A percentile compares a stretch with the other conserved stretches of the same genome.
Conservation (phyloP, 176 grass and related monocot species). For the Rhynchospora pubera region DNA sequence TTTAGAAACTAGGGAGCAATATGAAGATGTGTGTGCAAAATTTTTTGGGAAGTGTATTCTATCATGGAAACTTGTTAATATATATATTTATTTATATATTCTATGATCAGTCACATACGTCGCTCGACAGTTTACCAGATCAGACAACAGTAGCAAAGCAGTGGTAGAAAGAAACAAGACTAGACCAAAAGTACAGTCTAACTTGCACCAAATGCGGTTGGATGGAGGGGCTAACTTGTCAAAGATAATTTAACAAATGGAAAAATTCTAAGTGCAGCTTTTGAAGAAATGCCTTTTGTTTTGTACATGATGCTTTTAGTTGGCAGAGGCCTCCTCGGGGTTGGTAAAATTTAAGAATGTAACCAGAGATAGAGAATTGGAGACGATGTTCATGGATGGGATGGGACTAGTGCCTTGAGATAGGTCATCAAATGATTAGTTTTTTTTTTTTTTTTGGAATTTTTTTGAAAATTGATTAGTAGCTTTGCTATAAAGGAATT, state of each 20-base stretch:
- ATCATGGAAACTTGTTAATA: not conserved
- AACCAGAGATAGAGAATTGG: not conserved
- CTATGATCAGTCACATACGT: conserved; percentile 29
- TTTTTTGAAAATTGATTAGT: too few relatives aligned
- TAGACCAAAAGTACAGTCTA: conserved; percentile 29
- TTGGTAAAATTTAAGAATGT: conserved; percentile 3
- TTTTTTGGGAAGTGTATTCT: not conserved
- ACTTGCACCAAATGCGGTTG: conserved; percentile 33
- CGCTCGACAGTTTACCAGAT: conserved; percentile 4
- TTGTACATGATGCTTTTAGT: conserved; percentile 17
- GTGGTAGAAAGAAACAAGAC: not conserved
- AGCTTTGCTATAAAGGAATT: not conserved
- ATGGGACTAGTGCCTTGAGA: conserved; percentile 36
- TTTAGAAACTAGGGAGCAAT: too few relatives aligned
- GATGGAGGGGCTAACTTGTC: conserved; percentile 15
- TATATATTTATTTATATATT: conserved; percentile 17
- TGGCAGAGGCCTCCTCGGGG: not conserved
- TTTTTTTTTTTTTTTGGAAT: too few relatives aligned
- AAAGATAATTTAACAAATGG: not conserved
- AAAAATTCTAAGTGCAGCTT: conserved; percentile 16
- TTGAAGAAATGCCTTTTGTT: conserved; percentile 12
- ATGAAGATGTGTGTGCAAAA: not conserved
- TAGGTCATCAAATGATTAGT: conserved; percentile 50
- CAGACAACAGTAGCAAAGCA: conserved; percentile 1
- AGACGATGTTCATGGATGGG: conserved; percentile 19